Evolutionary conservation across 208 protist genomes (phyloP).

Genomic region (Trypanosoma cruzi): DNA sequence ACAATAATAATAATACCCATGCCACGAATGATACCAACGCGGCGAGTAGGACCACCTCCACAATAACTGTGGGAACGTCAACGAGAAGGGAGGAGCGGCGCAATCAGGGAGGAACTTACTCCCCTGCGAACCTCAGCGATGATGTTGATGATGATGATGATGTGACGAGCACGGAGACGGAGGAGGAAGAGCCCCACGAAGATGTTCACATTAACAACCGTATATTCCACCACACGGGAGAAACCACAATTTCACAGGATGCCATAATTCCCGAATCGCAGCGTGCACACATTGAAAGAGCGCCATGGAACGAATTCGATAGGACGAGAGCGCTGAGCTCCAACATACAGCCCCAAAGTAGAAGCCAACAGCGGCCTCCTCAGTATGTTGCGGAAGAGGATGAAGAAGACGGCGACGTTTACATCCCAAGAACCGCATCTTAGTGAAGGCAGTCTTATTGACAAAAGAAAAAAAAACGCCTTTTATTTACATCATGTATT

Average conservation of each 20-base stretch:
- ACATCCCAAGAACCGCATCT: constrained; percentile 15
- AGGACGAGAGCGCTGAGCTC: not conserved
- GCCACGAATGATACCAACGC: not conserved
- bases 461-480: constrained; percentile 13
- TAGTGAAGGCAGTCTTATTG: not conserved
- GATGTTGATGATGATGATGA: constrained; percentile 23
- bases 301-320: not conserved
- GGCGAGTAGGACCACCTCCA: too few species aligned
- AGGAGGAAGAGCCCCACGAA: constrained; percentile 11
- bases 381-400: not conserved
- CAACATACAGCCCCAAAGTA: not conserved
- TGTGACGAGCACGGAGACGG: constrained; percentile 16
- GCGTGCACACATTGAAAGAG: not conserved
- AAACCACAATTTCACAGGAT: not conserved
- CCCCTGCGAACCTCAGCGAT: constrained; percentile 1
- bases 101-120: not conserved
- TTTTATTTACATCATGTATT: not conserved
- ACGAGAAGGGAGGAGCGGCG: not conserved
- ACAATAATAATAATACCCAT: constrained; percentile 7
- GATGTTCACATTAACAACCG: not conserved
- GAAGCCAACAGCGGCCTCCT: not conserved
- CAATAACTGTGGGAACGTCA: not conserved
- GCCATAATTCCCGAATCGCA: not conserved
- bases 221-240: not conserved
- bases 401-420: constrained; percentile 22